Evolutionary conservation across 495 filamentous ascomycete species (phyloP), one percentile per base, ranked within the genome.

Genomic region (Durotheca rogersii): DNA sequence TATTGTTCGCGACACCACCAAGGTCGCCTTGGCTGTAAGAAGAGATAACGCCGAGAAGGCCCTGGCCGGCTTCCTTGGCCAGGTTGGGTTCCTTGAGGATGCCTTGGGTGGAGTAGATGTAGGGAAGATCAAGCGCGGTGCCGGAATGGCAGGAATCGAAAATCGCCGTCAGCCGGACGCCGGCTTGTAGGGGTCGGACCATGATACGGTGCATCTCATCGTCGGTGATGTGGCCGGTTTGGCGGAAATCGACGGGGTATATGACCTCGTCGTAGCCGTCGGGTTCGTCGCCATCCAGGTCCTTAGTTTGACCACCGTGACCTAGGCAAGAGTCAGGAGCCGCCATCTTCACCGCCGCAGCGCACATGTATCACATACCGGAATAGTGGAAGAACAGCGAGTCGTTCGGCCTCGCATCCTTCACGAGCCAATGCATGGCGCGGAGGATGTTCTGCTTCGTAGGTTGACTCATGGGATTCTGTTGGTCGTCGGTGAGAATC

Each of bases 111-210:
- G 87, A 92, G 79, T 98, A 98, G 68, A 98, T 86, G 73, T 96
- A 98, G 23, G 93, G 93, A 19, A 98, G 80, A 65, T 98, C 93
- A 60, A 98, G 79, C 5, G 91, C 93, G 6, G 93, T 95, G 55
- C 93, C 93, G 2, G 91, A 96, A 70, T 98, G 93, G 73, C 93
- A 98, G n/a, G 91, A 96, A 72, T 98, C 93, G 74, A 98, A 98
- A 67, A 98, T 97, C 33, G 93, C 93, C 1, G 93, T 98, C 41
- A 98, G 75, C 25, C 93, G 84, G 16, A 96, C 92, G 48, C 93
- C 93, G 7, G 87, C 78, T 55, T 79, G 78, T 10, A 98, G 75
- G 6, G 89, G 82, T 34, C 73, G 74, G 38, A 98, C 93, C 90
- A 98, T 94, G 67, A 97, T 96, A 42, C 87, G 79, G 66, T 98